Percentiles rank a stretch among this genome's conserved stretches.
phyloP scores from a whole-genome alignment of 257 asterid species.

The Solanum arcanum region DNA sequence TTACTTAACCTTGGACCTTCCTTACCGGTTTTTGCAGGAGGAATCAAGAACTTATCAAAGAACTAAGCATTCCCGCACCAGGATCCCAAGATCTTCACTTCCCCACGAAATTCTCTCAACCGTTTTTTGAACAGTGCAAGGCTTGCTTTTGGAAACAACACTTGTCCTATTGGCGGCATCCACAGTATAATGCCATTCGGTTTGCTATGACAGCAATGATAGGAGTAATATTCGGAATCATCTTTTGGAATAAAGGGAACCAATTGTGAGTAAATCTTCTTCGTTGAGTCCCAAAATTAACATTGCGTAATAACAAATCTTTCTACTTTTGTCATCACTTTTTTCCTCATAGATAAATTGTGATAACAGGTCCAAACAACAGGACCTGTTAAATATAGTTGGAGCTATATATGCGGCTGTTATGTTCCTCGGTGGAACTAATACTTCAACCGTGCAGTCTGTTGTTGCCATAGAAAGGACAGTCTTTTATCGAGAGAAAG shows the following conservation, averaged over 20 bases:
- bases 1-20: background rate
- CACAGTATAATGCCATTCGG: constrained; percentile 55
- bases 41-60: constrained; percentile 55
- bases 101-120: constrained; percentile 46
- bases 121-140: constrained; percentile 46
- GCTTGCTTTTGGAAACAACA: constrained; percentile 82
- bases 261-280: constrained; percentile 32
- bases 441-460: constrained; percentile 61
- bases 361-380: constrained; percentile 47
- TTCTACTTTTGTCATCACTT: background rate
- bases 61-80: constrained; percentile 54
- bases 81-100: constrained; percentile 51
- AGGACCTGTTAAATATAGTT: constrained; percentile 50
- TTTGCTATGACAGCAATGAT: constrained; percentile 50
- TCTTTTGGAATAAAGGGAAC: constrained; percentile 62
- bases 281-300: background rate
- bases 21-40: constrained; percentile 32
- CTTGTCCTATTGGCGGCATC: constrained; percentile 72
- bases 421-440: constrained; percentile 80
- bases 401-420: constrained; percentile 81
- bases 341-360: background rate
- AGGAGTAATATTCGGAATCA: constrained; percentile 60
- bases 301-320: background rate
- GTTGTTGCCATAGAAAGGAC: constrained; percentile 77
- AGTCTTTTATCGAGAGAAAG: constrained; percentile 78